Percentiles rank a stretch among this genome's conserved stretches.
Evolutionary conservation across 2,329 filamentous ascomycete genomes (phyloP).

Genomic region (Penicillium sp.): DNA sequence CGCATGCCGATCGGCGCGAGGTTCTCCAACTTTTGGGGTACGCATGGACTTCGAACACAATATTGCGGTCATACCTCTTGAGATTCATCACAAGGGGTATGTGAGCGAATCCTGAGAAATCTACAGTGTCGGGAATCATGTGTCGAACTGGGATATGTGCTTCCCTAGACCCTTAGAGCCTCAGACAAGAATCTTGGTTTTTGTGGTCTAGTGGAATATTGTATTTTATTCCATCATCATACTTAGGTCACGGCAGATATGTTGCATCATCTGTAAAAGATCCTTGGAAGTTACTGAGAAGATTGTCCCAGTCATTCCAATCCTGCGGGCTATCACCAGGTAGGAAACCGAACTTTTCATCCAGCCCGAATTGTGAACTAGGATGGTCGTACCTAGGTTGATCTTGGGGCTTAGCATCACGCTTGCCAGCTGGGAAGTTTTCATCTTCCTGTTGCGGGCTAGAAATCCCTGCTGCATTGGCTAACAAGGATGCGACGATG

Average conservation of each 20-base stretch:
- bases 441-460: background rate
- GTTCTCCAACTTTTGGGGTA: background rate
- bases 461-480: background rate
- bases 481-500: slow-evolving; percentile 14
- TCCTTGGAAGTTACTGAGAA: slow-evolving; percentile 27
- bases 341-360: slow-evolving; percentile 8
- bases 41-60: background rate
- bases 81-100: background rate
- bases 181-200: too few relatives aligned
- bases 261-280: slow-evolving; percentile 16
- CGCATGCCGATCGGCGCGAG: slow-evolving; percentile 7
- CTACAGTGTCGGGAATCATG: too few relatives aligned
- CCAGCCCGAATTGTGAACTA: background rate
- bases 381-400: background rate
- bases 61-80: background rate
- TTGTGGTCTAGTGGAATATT: too few relatives aligned
- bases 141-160: too few relatives aligned
- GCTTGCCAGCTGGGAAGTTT: background rate
- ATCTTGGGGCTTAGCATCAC: background rate
- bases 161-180: too few relatives aligned
- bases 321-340: slow-evolving; percentile 21
- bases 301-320: slow-evolving; percentile 29
- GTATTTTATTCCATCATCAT: background rate
- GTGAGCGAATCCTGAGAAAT: background rate
- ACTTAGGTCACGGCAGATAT: slow-evolving; percentile 1